These are phyloP conservation scores for Thamnidium elegans DNA, from an alignment of 192 early-diverging fungal genomes.

Conservation along the genomic window DNA sequence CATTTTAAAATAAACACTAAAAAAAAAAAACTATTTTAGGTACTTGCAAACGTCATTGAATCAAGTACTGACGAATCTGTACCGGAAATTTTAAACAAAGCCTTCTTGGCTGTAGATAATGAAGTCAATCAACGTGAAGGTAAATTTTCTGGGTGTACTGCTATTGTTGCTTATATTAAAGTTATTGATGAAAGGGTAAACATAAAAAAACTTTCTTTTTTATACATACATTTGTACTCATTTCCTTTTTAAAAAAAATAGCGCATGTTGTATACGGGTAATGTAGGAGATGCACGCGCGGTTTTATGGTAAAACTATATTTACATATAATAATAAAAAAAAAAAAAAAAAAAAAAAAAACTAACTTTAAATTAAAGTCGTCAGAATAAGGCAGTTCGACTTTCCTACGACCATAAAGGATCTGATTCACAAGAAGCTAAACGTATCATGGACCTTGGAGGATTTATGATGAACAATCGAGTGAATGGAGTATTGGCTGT, in stretches of 20 bases:
- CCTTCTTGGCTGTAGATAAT: conserved; percentile 82
- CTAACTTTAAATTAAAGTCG: too few relatives aligned
- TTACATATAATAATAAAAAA: conserved; percentile 1
- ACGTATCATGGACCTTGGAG: conserved; percentile 89
- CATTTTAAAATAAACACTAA: background rate
- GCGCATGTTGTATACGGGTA: conserved; percentile 90
- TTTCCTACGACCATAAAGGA: conserved; percentile 99
- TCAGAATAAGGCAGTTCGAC: conserved; percentile 72
- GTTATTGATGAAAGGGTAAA: conserved; percentile 34
- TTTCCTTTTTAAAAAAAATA: conserved; percentile 22
- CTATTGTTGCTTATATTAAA: conserved; percentile 75
- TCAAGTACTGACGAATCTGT: conserved; percentile 57
- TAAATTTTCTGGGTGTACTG: conserved; percentile 89
- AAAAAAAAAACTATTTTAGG: conserved; percentile 38
- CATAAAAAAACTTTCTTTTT: background rate
- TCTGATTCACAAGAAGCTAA: conserved; percentile 86
- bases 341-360: background rate
- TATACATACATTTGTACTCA: background rate
- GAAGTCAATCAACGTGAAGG: conserved; percentile 76
- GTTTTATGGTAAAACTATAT: conserved; percentile 67
- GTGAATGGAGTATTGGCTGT: conserved; percentile 98
- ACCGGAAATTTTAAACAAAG: conserved; percentile 76
- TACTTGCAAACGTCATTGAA: conserved; percentile 61
- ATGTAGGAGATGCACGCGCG: conserved; percentile 96
- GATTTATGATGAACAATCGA: conserved; percentile 96